Evolutionary conservation across 169 alveolate species (phyloP).

Genomic region (Pseudocohnilembus persalinus): DNA sequence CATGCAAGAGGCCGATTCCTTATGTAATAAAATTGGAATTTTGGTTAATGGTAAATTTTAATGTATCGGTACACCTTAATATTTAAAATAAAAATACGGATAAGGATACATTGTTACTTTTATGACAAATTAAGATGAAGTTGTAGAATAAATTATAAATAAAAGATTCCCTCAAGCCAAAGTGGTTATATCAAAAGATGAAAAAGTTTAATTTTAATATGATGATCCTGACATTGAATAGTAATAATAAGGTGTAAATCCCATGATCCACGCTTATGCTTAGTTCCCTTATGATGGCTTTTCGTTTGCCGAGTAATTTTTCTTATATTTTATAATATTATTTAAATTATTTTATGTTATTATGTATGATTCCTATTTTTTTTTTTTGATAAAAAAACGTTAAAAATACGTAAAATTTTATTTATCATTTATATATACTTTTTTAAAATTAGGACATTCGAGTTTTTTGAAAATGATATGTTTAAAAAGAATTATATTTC

Average conservation of each 20-base stretch:
- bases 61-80: conserved; percentile 64
- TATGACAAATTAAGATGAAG: not conserved
- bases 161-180: not conserved
- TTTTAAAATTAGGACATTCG: not conserved
- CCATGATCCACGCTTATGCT: not conserved
- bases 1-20: conserved; percentile 83
- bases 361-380: no score
- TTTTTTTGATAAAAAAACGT: no score
- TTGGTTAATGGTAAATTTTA: conserved; percentile 74
- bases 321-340: not conserved
- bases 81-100: conserved; percentile 62
- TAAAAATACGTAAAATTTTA: no score
- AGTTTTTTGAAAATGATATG: not conserved
- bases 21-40: conserved; percentile 78
- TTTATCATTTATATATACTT: no score
- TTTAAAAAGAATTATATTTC: not conserved
- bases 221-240: not conserved
- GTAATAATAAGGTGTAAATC: not conserved
- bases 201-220: not conserved
- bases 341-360: no score
- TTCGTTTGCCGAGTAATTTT: not conserved
- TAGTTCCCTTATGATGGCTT: not conserved
- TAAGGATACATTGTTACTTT: conserved; percentile 59
- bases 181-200: not conserved
- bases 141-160: not conserved